These are phyloP conservation scores for Coemansia sp. DNA, from an alignment of 192 early-diverging fungal species.

Conservation along the genomic window DNA sequence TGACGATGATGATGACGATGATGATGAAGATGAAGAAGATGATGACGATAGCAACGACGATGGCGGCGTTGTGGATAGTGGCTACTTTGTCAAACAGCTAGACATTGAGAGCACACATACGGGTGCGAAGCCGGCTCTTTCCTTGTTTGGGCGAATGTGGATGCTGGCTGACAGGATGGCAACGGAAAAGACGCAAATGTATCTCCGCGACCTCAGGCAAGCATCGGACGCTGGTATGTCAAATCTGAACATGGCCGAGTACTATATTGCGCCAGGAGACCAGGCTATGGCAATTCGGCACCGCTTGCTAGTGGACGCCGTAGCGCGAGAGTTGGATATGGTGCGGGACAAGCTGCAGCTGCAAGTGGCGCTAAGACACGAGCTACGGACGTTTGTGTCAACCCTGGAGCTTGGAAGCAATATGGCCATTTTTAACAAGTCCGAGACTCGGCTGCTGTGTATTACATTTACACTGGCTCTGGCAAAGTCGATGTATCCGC, in stretches of 20 bases:
- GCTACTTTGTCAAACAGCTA: conserved; percentile 31
- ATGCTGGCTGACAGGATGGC: conserved; percentile 35
- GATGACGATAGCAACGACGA: background rate
- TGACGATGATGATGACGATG: background rate
- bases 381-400: conserved; percentile 36
- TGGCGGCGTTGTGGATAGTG: conserved; percentile 7
- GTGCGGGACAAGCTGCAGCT: conserved; percentile 22
- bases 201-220: conserved; percentile 23
- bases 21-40: conserved; percentile 5
- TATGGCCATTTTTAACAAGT: conserved; percentile 38
- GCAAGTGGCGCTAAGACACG: conserved; percentile 12
- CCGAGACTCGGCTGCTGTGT: conserved; percentile 35
- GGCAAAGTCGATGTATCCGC: conserved; percentile 15
- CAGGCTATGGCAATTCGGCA: conserved; percentile 43
- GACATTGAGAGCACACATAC: conserved; percentile 6
- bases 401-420: conserved; percentile 48
- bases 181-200: conserved; percentile 29
- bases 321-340: conserved; percentile 22
- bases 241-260: conserved; percentile 12
- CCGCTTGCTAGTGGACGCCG: conserved; percentile 18
- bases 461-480: conserved; percentile 37
- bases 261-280: conserved; percentile 37
- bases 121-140: conserved; percentile 18
- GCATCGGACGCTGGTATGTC: background rate
- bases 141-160: conserved; percentile 55